A percentile compares a stretch with the other conserved stretches of the same genome.
These are phyloP conservation scores for Typha latifolia DNA, from an alignment of 176 grass and related monocot genomes.

Conservation along the genomic window DNA sequence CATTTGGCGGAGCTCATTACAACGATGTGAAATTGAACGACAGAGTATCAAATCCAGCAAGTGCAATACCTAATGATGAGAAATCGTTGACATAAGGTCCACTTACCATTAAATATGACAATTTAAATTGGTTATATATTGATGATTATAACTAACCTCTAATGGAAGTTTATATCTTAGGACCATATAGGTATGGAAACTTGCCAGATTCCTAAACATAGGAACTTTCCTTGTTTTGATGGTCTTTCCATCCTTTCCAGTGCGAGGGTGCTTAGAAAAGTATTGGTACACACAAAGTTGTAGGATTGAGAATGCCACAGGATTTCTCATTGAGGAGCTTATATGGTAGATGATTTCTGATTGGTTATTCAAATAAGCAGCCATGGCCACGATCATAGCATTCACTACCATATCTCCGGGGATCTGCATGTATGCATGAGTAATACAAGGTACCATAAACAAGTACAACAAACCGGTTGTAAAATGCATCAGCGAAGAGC, in stretches of 20 bases:
- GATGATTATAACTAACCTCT: slow-evolving; percentile 21
- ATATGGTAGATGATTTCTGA: slow-evolving; percentile 33
- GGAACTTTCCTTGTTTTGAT: slow-evolving; percentile 40
- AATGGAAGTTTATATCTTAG: slow-evolving; percentile 61
- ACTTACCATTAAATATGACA: no score
- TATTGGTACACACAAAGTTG: slow-evolving; percentile 34
- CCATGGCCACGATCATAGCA: slow-evolving; percentile 57
- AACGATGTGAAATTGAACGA: slow-evolving; percentile 24
- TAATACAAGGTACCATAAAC: no score
- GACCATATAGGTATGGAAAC: slow-evolving; percentile 53
- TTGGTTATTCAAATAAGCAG: slow-evolving; percentile 28
- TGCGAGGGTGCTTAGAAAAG: slow-evolving; percentile 62
- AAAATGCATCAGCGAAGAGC: no score
- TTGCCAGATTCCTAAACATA: slow-evolving; percentile 39
- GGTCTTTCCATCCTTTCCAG: slow-evolving; percentile 41
- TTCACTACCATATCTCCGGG: slow-evolving; percentile 90
- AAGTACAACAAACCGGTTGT: no score
- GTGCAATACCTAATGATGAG: slow-evolving; percentile 25
- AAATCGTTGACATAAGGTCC: background rate
- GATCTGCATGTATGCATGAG: slow-evolving; percentile 30
- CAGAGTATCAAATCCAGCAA: slow-evolving; percentile 34
- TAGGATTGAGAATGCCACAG: slow-evolving; percentile 36
- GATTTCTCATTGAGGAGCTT: slow-evolving; percentile 58
- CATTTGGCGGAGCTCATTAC: slow-evolving; percentile 19
- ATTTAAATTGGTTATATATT: no score